Percentiles rank a stretch among this genome's conserved stretches.
Evolutionary conservation across 1,284 basidiomycete genomes (phyloP).

Genomic region (Ustilago trichophora): DNA sequence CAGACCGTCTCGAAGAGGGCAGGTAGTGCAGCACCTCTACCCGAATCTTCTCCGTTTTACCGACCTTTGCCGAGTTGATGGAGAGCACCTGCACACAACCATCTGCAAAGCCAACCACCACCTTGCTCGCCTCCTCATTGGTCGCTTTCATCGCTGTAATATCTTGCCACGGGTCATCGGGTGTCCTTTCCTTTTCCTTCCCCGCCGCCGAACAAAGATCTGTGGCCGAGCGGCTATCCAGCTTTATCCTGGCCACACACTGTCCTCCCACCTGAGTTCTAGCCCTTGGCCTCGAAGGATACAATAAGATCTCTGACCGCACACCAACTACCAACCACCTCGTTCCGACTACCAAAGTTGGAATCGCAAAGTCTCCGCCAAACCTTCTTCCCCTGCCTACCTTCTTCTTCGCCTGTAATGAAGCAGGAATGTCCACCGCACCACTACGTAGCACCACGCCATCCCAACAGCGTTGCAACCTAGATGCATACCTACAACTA

Average conservation of each 20-base stretch:
- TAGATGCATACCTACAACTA: conserved; percentile 1
- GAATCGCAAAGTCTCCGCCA: conserved; percentile 22
- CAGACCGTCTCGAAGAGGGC: not conserved
- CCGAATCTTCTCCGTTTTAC: not conserved
- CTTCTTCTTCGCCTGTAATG: not conserved
- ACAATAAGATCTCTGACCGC: conserved; percentile 19
- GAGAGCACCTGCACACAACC: conserved; percentile 16
- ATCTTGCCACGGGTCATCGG: conserved; percentile 38
- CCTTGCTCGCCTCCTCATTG: not conserved
- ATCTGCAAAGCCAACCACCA: conserved; percentile 32
- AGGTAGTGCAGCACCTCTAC: not conserved
- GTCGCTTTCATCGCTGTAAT: conserved; percentile 16
- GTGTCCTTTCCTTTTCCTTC: too few relatives aligned
- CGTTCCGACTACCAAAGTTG: conserved; percentile 6
- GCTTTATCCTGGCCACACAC: not conserved
- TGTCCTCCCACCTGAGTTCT: too few relatives aligned
- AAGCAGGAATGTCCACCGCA: not conserved
- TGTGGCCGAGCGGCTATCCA: conserved; percentile 3
- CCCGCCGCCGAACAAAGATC: too few relatives aligned
- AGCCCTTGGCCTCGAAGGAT: not conserved
- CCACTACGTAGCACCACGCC: not conserved
- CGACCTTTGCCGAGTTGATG: not conserved
- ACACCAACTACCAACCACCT: conserved; percentile 16
- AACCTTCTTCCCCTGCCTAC: not conserved
- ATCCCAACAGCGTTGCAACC: conserved; percentile 2